Evolutionary conservation across 73 alveolate species (phyloP), one percentile per base, ranked within the genome.

Genomic region (Breviolum minutum): DNA sequence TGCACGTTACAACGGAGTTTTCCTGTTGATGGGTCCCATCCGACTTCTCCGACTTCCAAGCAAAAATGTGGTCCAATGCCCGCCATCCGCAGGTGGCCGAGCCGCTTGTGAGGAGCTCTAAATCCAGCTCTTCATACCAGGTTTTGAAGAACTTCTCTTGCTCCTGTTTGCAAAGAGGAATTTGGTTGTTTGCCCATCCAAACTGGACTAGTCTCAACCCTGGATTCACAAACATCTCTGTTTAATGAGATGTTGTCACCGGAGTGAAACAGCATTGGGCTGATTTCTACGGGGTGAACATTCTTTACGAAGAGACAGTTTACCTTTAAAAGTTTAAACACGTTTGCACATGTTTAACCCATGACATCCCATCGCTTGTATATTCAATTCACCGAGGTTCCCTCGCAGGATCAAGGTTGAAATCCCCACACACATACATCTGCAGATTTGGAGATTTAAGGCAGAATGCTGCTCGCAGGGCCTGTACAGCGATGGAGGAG

Each of bases 361-460:
- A 40, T 40, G 54, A 40, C 3, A 2, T 40, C 54, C 54, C 54
- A 40, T 40, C 54, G 54, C 54, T 40, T 40, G 54, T 40, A 2
- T 40, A 40, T 40, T 40, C 54, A 40, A 40, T 40, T 40, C 19
- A 20, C 66, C 71, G 17, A 64, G 83, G 17, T 48, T 64, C 95
- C 20, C 85, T 19, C 70, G 24, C 61, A 8, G 96, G 87, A 40
- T 90, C 96, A 26, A 91, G 74, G 89, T 91, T 91, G 79, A 91
- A 91, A 64, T 91, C 97, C 26, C 97, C 97, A n/a, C 89, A 74
- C 66, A 91, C 63, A 40, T 91, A 91, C 26, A 91, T 48, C 27
- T 71, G 77, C 70, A 70, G 87, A 5, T 54, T 48, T 0, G 87
- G 61, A 13, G 85, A 30, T 26, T 48, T 69, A 29, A 66, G 86